Base-by-base conservation (phyloP, 78 protist species). In the Paratrimastix pyriformis region DNA sequence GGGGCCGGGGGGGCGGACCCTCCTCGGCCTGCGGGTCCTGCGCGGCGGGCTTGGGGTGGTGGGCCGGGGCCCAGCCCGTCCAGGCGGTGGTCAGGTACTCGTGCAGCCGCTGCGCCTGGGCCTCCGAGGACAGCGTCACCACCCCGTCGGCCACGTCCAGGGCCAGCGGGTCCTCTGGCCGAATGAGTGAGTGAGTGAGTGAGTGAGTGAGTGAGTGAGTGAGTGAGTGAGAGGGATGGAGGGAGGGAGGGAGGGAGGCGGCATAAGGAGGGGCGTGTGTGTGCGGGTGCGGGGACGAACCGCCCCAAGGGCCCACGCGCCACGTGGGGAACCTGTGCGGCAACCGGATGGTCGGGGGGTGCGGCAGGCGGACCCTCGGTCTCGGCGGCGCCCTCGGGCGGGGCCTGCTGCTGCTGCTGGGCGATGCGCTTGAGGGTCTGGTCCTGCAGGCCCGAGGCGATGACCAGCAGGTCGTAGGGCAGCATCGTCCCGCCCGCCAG, bases 381-480 rank as follows among this genome's bases (percentile, higher is more conserved):
- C n/a, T n/a, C n/a, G n/a, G 48, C 48, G 48, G 24, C 48, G 24
- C 48, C 24, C 48, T 4, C 48, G 48, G 48, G 48, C 48, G 24
- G 48, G 24, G 48, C 48, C 7, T 7, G 48, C 48, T 7, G 48
- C 48, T 44, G 24, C 24, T 4, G 48, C 8, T 37, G 72, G 35
- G 39, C 2, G n/a, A 78, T 29, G 35, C 5, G 21, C 32, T 0
- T 26, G 29, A 58, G 72, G 26, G 77, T n/a, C 65, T 69, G 77
- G 70, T 78, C 82, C 35, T 60, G 71, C 29, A 78, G 64, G n/a
- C 52, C 76, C 15, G 82, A 42, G 15, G 82, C 66, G 29, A 70
- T 1, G 8, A 78, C 76, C 43, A 78, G 77, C 37, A 15, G 1
- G 77, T 78, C 82, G 68, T 78, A 78, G 48, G 58, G 52, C 37